These are phyloP conservation scores for Didymella exigua DNA, from an alignment of 2,329 filamentous ascomycete species.

Conservation along the genomic window DNA sequence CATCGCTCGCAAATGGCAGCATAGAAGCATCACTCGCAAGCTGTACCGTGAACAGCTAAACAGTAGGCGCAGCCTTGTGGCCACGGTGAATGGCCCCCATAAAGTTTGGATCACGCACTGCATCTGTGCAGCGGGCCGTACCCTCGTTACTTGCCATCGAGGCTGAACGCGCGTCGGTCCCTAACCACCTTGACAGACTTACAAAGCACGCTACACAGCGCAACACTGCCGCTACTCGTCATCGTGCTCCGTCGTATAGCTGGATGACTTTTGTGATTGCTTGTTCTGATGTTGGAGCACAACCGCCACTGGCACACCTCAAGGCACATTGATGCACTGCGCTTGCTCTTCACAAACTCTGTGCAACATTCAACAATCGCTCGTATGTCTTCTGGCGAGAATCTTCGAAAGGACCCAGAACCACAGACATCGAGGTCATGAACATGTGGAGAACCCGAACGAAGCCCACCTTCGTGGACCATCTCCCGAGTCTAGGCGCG, in stretches of 20 bases:
- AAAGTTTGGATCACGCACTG: neutral
- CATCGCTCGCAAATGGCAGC: too few relatives aligned
- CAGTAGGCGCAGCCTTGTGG: neutral
- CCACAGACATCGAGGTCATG: neutral
- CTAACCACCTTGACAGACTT: neutral
- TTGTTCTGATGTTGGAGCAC: neutral
- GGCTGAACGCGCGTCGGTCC: slow-evolving; percentile 4
- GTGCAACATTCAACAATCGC: neutral
- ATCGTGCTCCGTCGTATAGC: neutral
- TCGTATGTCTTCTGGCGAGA: neutral
- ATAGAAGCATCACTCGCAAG: neutral
- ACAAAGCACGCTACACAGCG: neutral
- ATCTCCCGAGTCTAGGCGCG: neutral
- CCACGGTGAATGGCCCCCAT: neutral
- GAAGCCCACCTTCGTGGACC: neutral
- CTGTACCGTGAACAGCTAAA: neutral
- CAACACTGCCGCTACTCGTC: neutral
- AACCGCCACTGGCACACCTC: neutral
- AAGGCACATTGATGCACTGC: neutral
- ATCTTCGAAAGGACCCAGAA: neutral
- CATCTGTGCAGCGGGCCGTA: neutral
- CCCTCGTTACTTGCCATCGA: neutral
- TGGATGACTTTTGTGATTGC: neutral
- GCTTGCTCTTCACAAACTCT: neutral
- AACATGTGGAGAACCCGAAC: neutral